Percentiles rank a stretch among this genome's conserved stretches.
Evolutionary conservation across 1,139 yeast species (phyloP).

Genomic region (Diutina rugosa): DNA sequence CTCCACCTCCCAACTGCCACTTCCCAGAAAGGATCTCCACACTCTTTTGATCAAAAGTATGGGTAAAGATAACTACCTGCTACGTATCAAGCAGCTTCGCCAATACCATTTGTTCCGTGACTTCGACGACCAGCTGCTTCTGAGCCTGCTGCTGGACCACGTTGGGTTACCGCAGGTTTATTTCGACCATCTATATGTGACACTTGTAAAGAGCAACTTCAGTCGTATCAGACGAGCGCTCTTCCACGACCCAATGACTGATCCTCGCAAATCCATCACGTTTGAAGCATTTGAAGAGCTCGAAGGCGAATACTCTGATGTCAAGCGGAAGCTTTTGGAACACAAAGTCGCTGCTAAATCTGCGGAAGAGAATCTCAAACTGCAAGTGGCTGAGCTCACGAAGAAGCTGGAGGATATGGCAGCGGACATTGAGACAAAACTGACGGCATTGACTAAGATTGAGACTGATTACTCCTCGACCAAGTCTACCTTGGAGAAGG

Average conservation of each 20-base stretch:
- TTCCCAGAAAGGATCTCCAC: constrained; percentile 53
- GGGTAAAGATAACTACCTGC: constrained; percentile 70
- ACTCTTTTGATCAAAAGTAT: constrained; percentile 51
- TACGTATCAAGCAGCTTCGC: constrained; percentile 62
- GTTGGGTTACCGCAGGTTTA: constrained; percentile 83
- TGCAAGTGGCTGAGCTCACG: constrained; percentile 7
- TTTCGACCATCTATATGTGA: constrained; percentile 53
- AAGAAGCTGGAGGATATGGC: neutral
- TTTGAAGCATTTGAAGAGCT: constrained; percentile 60
- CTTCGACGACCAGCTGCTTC: constrained; percentile 31
- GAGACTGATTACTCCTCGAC: constrained; percentile 8
- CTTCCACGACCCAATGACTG: constrained; percentile 59
- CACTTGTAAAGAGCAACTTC: constrained; percentile 56
- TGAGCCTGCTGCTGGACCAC: constrained; percentile 34
- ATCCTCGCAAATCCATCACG: constrained; percentile 56
- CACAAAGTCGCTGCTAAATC: constrained; percentile 14
- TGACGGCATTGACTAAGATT: constrained; percentile 11
- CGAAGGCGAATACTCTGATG: constrained; percentile 23
- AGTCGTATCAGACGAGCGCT: constrained; percentile 59
- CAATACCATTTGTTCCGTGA: constrained; percentile 43
- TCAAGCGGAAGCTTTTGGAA: constrained; percentile 14
- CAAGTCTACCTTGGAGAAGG: constrained; percentile 9
- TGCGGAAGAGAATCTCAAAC: constrained; percentile 11
- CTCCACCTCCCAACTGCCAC: constrained; percentile 58
- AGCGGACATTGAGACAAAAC: constrained; percentile 5